Base-by-base conservation (phyloP, 768 basidiomycete species). In the Lactarius tabidus region DNA sequence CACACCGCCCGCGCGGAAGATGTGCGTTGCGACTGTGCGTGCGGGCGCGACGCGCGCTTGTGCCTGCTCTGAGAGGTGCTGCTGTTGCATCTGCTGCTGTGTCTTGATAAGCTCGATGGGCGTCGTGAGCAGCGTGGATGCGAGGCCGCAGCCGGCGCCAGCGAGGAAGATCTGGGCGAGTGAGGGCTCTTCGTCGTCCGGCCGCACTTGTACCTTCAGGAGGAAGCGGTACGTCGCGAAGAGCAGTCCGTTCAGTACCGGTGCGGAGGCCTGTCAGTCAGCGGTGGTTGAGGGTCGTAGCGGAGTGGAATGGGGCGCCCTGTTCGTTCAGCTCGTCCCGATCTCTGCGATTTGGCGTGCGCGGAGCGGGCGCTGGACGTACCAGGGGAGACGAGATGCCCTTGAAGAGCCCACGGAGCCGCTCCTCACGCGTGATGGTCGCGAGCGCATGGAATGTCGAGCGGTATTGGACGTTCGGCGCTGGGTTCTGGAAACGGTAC, bases 51-150 rank as follows among this genome's bases (percentile, higher is more conserved):
- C 12, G 48, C 36, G 43, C 14, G 36, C 51, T 1, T 2, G 8
- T 6, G n/a, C n/a, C 35, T 15, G 29, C 6, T 31, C 2, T 18
- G 53, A 3, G 61, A 56, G 41, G 18, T 29, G 62, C 41, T 66
- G 52, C 56, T 85, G 73, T 60, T 82, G 75, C 35, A 84, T 81
- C 69, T 93, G 90, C 69, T 91, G 89, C 38, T 88, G 83, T 73
- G 95, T 92, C 79, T 96, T 96, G 77, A 96, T 80, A 1, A 95
- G 82, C 68, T 96, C 95, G 9, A 87, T 90, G 0, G 94, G 93
- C 1, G 90, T 87, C 2, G 91, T 90, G 62, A 95, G 75, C 12
- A 91, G 69, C 91, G 93, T 87, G 18, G 87, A 85, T 8, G 90
- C 79, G 8, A 93, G 77, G 1, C 95, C 94, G 71, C 88, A 90